phyloP scores from a whole-genome alignment of 1,284 basidiomycete species.

The Naganishia cerealis region DNA sequence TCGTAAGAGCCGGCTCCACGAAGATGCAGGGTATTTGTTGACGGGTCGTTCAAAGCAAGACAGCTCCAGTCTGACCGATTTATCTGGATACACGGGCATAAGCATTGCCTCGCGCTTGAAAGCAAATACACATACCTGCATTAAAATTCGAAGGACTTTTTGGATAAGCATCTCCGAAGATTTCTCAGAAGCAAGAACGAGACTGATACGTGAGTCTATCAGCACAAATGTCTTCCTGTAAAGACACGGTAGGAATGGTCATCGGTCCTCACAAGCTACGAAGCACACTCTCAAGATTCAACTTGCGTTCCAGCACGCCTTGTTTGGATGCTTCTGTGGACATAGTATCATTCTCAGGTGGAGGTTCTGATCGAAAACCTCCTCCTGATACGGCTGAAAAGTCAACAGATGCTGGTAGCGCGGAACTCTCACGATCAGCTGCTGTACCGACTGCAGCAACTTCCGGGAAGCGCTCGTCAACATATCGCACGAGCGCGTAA shows the following conservation, averaged over 20 bases:
- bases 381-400: not conserved
- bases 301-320: slow-evolving; percentile 13
- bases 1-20: slow-evolving; percentile 29
- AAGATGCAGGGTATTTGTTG: slow-evolving; percentile 25
- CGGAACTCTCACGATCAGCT: not conserved
- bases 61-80: slow-evolving; percentile 28
- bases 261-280: slow-evolving; percentile 9
- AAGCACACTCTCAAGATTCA: slow-evolving; percentile 22
- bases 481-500: slow-evolving; percentile 1
- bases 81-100: slow-evolving; percentile 12
- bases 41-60: slow-evolving; percentile 25
- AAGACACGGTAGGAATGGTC: too few relatives aligned
- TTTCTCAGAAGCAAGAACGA: slow-evolving; percentile 32
- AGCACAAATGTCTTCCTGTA: not conserved
- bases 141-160: slow-evolving; percentile 30
- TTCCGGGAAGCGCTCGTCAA: slow-evolving; percentile 3
- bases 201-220: not conserved
- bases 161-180: slow-evolving; percentile 28
- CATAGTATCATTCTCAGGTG: not conserved
- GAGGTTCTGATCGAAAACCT: not conserved
- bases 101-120: not conserved
- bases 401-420: not conserved
- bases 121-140: slow-evolving; percentile 22
- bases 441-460: not conserved
- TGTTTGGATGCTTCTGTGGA: slow-evolving; percentile 2